phyloP scores from a whole-genome alignment of 2,329 filamentous ascomycete genomes.

The Apiospora rasikravindrae region DNA sequence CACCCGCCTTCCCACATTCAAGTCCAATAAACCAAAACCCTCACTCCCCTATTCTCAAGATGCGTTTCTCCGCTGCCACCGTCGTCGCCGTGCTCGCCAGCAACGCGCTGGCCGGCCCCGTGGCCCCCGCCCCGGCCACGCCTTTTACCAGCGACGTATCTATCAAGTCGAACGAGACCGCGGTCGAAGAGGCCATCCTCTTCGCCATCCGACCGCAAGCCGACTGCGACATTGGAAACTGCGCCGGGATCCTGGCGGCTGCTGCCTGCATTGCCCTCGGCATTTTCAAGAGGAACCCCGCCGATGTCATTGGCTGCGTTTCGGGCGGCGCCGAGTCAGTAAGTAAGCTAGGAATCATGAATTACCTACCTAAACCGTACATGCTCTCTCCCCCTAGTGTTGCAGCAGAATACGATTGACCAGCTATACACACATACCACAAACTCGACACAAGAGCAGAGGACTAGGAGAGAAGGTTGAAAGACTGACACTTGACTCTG shows the following conservation, averaged over 20 bases:
- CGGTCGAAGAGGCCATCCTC: conserved; percentile 1
- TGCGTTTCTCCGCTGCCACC: conserved; percentile 7
- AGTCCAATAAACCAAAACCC: neutral
- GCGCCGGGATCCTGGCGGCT: neutral
- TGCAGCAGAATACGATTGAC: neutral
- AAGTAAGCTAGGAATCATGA: neutral
- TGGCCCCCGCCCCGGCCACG: neutral
- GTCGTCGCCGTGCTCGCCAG: neutral
- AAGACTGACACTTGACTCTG: neutral
- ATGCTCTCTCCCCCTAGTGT: neutral
- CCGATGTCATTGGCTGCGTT: neutral
- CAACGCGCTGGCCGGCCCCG: neutral
- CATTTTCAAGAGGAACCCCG: neutral
- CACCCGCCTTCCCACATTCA: neutral
- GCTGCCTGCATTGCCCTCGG: conserved; percentile 7
- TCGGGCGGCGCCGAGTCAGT: neutral
- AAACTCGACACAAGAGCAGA: too few relatives aligned
- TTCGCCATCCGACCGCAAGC: neutral
- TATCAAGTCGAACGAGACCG: neutral
- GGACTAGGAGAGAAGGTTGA: neutral
- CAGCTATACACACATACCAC: too few relatives aligned
- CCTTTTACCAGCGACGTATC: neutral
- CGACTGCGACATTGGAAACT: neutral
- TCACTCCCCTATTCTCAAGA: neutral
- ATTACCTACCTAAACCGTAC: too few relatives aligned